These are phyloP conservation scores for Beauveria medogensis DNA, from an alignment of 2,329 filamentous ascomycete species.

Conservation along the genomic window DNA sequence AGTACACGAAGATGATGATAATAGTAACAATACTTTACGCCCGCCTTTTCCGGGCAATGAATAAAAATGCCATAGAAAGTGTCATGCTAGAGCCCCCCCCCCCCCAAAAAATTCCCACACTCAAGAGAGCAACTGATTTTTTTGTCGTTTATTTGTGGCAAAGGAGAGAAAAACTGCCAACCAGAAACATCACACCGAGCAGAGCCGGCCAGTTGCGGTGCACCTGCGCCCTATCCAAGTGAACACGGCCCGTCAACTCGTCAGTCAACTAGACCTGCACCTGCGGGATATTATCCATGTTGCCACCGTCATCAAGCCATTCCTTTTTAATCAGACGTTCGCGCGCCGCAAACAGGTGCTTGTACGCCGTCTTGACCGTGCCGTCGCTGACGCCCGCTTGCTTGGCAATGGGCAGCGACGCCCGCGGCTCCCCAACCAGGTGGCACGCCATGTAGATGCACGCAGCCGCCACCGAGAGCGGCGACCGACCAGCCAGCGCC, in stretches of 20 bases:
- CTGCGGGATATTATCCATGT: conserved; percentile 60
- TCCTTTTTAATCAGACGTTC: conserved; percentile 67
- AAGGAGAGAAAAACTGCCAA: not conserved
- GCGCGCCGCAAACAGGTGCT: conserved; percentile 68
- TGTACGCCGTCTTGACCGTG: conserved; percentile 93
- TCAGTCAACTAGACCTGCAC: conserved; percentile 23
- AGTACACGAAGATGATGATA: not conserved
- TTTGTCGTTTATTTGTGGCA: not conserved
- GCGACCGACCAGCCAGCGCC: conserved; percentile 83
- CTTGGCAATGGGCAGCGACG: conserved; percentile 76
- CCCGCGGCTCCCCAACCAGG: conserved; percentile 69
- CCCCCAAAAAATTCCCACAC: not conserved
- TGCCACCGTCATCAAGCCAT: conserved; percentile 66
- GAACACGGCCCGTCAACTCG: not conserved
- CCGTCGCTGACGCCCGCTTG: conserved; percentile 91
- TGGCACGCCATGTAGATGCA: conserved; percentile 95
- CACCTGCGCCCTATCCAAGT: not conserved
- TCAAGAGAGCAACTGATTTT: not conserved
- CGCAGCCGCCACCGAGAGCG: conserved; percentile 85
- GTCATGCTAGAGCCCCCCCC: not conserved
- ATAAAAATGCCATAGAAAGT: not conserved
- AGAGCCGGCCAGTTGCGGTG: too few species aligned
- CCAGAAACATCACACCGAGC: not conserved
- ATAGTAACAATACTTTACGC: not conserved
- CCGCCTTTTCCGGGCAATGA: not conserved